phyloP scores from a whole-genome alignment of 2,329 filamentous ascomycete genomes.

The Trichoderma brevicompactum region DNA sequence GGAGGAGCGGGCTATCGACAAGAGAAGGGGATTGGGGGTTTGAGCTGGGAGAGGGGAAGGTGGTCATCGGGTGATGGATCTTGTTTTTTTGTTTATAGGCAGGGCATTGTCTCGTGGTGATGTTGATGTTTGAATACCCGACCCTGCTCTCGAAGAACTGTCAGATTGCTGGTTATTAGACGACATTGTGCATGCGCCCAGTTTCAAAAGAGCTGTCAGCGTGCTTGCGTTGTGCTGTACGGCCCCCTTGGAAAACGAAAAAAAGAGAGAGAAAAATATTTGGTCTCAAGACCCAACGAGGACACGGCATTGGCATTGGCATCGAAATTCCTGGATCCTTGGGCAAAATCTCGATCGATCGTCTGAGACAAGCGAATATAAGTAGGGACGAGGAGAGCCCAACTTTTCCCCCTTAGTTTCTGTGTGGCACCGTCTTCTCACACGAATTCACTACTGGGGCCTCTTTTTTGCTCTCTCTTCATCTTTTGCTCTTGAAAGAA shows the following conservation, averaged over 20 bases:
- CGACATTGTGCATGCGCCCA: too few relatives aligned
- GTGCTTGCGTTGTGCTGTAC: background rate
- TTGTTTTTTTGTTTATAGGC: conserved; percentile 4
- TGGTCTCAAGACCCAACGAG: background rate
- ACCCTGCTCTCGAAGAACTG: background rate
- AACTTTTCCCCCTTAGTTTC: background rate
- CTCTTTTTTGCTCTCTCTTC: background rate
- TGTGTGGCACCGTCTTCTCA: background rate
- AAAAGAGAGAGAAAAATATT: background rate
- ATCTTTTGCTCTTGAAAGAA: background rate
- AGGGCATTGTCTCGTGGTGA: background rate
- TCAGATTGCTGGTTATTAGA: too few relatives aligned
- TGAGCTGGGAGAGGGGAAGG: too few relatives aligned
- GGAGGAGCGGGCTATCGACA: background rate
- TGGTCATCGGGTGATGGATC: background rate
- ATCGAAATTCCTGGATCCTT: background rate
- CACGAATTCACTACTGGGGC: background rate
- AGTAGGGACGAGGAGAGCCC: background rate
- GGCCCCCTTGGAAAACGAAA: background rate
- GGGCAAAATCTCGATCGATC: conserved; percentile 28
- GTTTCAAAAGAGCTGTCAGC: too few relatives aligned
- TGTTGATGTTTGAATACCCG: background rate
- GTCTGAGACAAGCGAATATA: conserved; percentile 17
- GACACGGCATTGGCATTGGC: background rate
- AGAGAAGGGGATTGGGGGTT: background rate